Base-by-base conservation (phyloP, 2,329 filamentous ascomycete species). In the Cryphonectria japonica region DNA sequence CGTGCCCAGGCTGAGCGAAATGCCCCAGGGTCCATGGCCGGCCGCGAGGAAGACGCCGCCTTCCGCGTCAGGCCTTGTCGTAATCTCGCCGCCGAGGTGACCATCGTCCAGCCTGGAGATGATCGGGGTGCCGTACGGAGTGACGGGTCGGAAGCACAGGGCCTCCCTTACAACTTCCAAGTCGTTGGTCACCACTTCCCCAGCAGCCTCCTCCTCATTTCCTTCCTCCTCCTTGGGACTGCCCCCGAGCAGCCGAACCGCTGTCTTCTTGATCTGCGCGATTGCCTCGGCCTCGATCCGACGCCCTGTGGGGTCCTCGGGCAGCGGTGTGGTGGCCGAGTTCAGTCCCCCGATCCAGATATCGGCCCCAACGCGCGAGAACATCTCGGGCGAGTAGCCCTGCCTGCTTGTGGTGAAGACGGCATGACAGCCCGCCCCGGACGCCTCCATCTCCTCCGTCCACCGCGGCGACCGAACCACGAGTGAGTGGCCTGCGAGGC, bases 1-100 rank as follows among this genome's bases (percentile, higher is more conserved):
- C 0, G 91, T 94, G 1, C 92, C 92, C 41, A 93, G 80, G 22
- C 84, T 84, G 76, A 89, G 77, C 64, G 84, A 86, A 37, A 92
- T 92, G 0, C 92, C 92, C 92, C 92, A 95, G 0, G 92, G 90
- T 0, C 92, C 92, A 82, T 95, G 92, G 0, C 93, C 92, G 4
- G 90, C 85, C 1, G 90, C 89, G 52, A 94, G 78, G 77, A 88
- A 95, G 0, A 95, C 89, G 4, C 92, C 92, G 1, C 91, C 89
- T 0, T 83, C 83, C 0, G 76, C 75, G 0, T 80, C 81, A 1
- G 77, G 74, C 52, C 78, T 77, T 8, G 83, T 88, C 71, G 76
- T 80, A 8, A 86, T 76, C 0, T 82, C 80, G 16, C 76, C 76
- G 1, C 89, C 89, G 3, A 93, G 83, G 60, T 84, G 82, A 16